Conservation (phyloP, 208 protist genomes). For the Acanthamoeba culbertsoni region DNA sequence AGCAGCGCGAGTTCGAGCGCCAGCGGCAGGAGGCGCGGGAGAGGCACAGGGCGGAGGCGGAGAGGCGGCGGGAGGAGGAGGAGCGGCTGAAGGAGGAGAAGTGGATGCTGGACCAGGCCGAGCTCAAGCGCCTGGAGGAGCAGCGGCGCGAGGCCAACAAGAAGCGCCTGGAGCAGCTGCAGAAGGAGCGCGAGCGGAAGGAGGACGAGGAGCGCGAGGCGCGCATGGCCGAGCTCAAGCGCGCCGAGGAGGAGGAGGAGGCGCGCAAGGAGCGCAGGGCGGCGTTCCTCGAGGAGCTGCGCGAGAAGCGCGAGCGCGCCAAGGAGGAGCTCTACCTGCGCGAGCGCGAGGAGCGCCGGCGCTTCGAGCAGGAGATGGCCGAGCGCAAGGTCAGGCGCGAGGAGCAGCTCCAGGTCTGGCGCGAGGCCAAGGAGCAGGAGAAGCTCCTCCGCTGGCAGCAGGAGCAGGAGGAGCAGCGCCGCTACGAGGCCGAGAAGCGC, state of each 20-base stretch:
- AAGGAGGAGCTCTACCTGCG: background rate
- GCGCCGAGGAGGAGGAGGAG: background rate
- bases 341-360: background rate
- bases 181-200: background rate
- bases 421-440: constrained; percentile 7
- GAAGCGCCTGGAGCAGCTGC: background rate
- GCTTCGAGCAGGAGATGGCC: background rate
- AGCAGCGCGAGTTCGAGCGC: background rate
- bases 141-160: background rate
- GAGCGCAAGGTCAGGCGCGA: background rate
- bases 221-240: constrained; percentile 40
- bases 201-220: background rate
- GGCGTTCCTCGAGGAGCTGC: background rate
- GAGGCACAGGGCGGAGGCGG: background rate
- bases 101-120: background rate
- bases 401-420: background rate
- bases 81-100: background rate
- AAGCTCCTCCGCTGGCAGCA: constrained; percentile 1
- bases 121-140: background rate
- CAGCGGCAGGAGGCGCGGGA: background rate
- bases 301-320: background rate
- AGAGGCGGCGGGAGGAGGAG: background rate
- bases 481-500: background rate
- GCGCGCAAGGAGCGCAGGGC: background rate
- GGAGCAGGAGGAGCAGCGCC: constrained; percentile 44